Base-by-base conservation (phyloP, 352 stramenopile genomes). In the Globisporangium barbulae region DNA sequence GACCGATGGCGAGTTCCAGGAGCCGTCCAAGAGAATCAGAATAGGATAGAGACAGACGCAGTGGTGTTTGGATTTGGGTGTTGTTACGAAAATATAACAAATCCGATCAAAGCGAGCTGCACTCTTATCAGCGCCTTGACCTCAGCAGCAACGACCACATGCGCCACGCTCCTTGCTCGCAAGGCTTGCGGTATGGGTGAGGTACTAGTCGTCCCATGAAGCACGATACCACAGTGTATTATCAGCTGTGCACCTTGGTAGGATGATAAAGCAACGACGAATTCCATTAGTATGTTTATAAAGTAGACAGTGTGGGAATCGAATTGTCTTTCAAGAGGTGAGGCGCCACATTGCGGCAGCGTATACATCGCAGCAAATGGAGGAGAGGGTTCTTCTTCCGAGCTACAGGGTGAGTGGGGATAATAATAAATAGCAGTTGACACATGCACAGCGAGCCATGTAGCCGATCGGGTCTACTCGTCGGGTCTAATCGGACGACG, bases 391-490 rank as follows among this genome's bases (percentile, higher is more conserved):
- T 47, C 3, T n/a, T 48, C 42, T 58, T 58, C 50, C 28, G 53
- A 55, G 60, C 60, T 60, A 54, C 60, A 48, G 60, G 39, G 53
- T 28, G 25, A 35, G 35, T 42, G 39, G 54, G 44, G 35, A 56
- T 57, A 61, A 62, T 62, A 72, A 74, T 74, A 74, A 74, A 74
- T 48, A 48, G 42, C 42, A 67, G 30, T 47, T 61, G 30, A 64
- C 61, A 71, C 56, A 60, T 66, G 58, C 58, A 37, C 45, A 54
- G 41, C 50, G 41, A 52, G 50, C 39, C 60, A 42, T 66, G 60
- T 25, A 60, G 50, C 50, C 28, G 41, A 54, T 42, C 39, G 35
- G 48, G 21, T 13, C 21, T 41, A 2, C 71, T 41, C 35, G 35
- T 41, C 35, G 37, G 12, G 3, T 35, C 42, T 64, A 70, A 49